phyloP scores from a whole-genome alignment of 768 basidiomycete species.

The Pleurotus cornucopiae region DNA sequence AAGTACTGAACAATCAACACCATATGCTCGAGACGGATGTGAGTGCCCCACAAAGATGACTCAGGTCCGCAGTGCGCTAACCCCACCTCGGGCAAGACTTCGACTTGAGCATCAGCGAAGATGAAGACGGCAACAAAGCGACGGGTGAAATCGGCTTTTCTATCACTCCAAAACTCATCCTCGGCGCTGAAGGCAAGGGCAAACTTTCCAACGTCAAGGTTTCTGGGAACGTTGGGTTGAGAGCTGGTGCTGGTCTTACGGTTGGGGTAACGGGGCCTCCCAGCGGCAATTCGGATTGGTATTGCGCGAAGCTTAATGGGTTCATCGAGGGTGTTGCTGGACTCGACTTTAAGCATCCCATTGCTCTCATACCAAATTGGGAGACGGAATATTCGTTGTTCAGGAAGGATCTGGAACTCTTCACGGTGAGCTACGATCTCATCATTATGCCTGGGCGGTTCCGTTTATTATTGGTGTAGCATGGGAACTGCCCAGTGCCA shows the following conservation, averaged over 20 bases:
- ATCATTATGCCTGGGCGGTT: too few relatives aligned
- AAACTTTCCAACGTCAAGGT: neutral
- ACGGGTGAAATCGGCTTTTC: neutral
- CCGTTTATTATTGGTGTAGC: too few relatives aligned
- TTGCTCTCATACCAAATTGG: neutral
- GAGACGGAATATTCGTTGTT: neutral
- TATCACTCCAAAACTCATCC: neutral
- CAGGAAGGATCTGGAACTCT: too few relatives aligned
- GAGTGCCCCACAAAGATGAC: neutral
- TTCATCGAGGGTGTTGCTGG: neutral
- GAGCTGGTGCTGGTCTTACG: neutral
- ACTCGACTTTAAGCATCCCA: neutral
- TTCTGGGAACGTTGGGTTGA: neutral
- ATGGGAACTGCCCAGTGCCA: too few relatives aligned
- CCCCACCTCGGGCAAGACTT: neutral
- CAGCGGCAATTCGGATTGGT: neutral
- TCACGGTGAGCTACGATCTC: too few relatives aligned
- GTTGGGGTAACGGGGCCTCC: neutral
- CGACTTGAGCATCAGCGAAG: neutral
- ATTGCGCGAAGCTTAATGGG: neutral
- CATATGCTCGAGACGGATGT: neutral
- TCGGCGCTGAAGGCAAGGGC: neutral
- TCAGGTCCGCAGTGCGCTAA: too few relatives aligned
- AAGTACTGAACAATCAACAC: neutral
- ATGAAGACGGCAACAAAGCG: neutral